Conservation (phyloP, 768 basidiomycete species). For the Russula sp. region DNA sequence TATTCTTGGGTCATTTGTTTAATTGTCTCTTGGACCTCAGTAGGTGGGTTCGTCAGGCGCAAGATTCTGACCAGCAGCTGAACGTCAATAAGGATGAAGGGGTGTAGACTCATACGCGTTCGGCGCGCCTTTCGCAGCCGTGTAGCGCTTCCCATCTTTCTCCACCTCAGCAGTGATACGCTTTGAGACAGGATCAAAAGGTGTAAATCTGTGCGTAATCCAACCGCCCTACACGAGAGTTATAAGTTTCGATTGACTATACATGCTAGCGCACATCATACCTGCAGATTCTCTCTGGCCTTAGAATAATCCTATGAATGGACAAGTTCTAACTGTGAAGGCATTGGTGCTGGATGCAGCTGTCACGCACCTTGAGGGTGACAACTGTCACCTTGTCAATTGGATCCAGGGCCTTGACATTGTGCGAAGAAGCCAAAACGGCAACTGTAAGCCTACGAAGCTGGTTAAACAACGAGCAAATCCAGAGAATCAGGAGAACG, state of each 20-base stretch:
- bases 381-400: constrained; percentile 43
- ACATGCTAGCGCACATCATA: neutral
- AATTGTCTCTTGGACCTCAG: constrained; percentile 30
- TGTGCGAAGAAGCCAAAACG: constrained; percentile 41
- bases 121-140: constrained; percentile 41
- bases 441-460: constrained; percentile 31
- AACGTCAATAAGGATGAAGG: neutral
- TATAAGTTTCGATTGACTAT: neutral
- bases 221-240: constrained; percentile 30
- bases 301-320: constrained; percentile 33
- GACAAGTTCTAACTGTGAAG: neutral
- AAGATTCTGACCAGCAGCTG: constrained; percentile 30
- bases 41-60: constrained; percentile 32
- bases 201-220: constrained; percentile 39
- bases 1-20: constrained; percentile 32
- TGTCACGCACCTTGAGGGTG: constrained; percentile 29
- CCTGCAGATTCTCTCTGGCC: constrained; percentile 32
- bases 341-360: neutral
- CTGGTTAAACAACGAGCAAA: neutral
- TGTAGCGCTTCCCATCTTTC: constrained; percentile 36
- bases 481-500: neutral
- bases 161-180: constrained; percentile 43
- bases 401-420: constrained; percentile 39
- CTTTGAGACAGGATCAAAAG: constrained; percentile 46
- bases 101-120: constrained; percentile 28